Conservation (phyloP, 2,329 filamentous ascomycete species). For the Nectriaceae sp. region DNA sequence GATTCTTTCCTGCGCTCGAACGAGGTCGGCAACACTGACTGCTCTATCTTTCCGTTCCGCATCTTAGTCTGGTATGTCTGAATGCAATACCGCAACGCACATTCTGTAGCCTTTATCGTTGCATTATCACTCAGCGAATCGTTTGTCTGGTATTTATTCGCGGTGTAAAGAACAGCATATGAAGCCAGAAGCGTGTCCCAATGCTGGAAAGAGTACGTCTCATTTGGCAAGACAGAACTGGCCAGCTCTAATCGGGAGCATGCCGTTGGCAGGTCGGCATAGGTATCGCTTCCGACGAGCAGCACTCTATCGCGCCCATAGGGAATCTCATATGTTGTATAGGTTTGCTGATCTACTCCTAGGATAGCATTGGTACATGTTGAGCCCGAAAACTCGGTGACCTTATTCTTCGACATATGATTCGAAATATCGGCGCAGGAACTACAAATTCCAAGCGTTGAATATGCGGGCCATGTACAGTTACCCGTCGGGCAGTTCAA, state of each 20-base stretch:
- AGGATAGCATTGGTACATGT: conserved; percentile 6
- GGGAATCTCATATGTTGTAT: conserved; percentile 1
- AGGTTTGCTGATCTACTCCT: background rate
- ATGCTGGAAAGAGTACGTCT: conserved; percentile 13
- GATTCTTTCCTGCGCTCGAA: no score
- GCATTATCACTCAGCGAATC: background rate
- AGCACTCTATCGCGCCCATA: no score
- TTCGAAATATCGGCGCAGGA: conserved; percentile 1
- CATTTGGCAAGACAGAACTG: conserved; percentile 12
- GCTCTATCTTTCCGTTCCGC: no score
- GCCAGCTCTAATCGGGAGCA: no score
- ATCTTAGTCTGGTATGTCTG: no score
- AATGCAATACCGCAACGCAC: conserved; percentile 3
- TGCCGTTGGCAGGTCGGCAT: no score
- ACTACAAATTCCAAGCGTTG: conserved; percentile 4
- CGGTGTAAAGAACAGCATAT: conserved; percentile 10
- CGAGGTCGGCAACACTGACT: no score
- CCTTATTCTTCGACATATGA: background rate
- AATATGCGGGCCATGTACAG: conserved; percentile 4
- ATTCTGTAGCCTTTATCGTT: conserved; percentile 3
- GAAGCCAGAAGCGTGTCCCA: conserved; percentile 18
- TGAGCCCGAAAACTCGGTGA: conserved; percentile 10
- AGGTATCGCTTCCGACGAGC: no score
- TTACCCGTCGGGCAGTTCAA: conserved; percentile 2
- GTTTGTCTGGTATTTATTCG: background rate